phyloP scores from a whole-genome alignment of 2,329 filamentous ascomycete genomes.

The Calonectria montana region DNA sequence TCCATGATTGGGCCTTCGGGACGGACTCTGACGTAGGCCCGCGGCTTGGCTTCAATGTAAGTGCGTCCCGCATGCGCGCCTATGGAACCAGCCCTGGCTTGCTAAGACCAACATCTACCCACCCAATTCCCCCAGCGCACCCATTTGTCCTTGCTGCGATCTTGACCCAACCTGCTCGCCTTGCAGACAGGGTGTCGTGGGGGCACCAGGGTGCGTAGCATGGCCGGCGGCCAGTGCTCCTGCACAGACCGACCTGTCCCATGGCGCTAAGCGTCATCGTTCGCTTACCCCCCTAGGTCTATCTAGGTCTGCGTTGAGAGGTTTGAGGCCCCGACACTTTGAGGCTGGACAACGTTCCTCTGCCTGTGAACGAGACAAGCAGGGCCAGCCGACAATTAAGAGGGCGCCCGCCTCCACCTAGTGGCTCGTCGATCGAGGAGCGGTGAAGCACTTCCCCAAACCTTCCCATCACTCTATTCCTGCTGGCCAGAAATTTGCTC shows the following conservation, averaged over 20 bases:
- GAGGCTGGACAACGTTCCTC: conserved; percentile 25
- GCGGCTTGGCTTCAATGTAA: conserved; percentile 19
- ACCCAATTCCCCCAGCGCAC: not conserved
- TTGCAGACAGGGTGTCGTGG: conserved; percentile 29
- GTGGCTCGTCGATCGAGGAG: conserved; percentile 7
- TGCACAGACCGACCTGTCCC: conserved; percentile 39
- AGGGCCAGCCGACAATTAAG: conserved; percentile 13
- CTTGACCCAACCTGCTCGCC: conserved; percentile 33
- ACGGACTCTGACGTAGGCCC: conserved; percentile 23
- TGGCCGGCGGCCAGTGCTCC: conserved; percentile 25
- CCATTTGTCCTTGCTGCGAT: conserved; percentile 27
- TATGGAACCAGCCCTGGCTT: conserved; percentile 25
- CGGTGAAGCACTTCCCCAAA: conserved; percentile 17
- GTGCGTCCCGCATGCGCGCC: conserved; percentile 31
- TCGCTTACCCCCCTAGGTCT: conserved; percentile 21
- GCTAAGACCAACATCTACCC: conserved; percentile 24
- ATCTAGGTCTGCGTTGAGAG: conserved; percentile 15
- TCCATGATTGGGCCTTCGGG: conserved; percentile 36
- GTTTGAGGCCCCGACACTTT: conserved; percentile 2
- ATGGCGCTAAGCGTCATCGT: conserved; percentile 36
- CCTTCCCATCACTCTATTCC: not conserved
- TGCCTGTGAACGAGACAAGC: conserved; percentile 10
- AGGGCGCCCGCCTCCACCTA: conserved; percentile 7
- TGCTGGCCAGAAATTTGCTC: conserved; percentile 4
- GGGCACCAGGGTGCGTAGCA: conserved; percentile 29